Percentiles rank a stretch among this genome's conserved stretches.
Evolutionary conservation across 2,329 filamentous ascomycete species (phyloP).

Genomic region (Diaporthe batatas): DNA sequence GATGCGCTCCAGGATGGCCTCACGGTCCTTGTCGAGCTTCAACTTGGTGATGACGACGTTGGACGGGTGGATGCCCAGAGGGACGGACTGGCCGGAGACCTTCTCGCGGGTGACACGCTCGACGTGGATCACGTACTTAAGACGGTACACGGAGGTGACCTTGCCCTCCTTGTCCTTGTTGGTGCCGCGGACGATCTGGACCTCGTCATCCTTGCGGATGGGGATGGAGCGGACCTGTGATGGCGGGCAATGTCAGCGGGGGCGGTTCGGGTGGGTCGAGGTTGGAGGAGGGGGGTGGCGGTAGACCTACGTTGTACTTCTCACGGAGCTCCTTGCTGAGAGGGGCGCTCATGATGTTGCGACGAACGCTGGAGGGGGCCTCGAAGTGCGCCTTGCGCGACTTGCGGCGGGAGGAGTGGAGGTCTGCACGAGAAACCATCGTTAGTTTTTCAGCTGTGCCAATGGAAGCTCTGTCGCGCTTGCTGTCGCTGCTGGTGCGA

Average conservation of each 20-base stretch:
- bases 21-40: conserved; percentile 96
- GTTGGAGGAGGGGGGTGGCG: background rate
- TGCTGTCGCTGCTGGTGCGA: conserved; percentile 6
- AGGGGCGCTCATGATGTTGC: conserved; percentile 96
- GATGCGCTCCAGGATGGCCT: conserved; percentile 89
- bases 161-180: conserved; percentile 99
- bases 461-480: background rate
- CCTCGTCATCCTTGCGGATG: conserved; percentile 97
- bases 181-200: conserved; percentile 89
- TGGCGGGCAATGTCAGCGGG: background rate
- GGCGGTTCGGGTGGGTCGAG: background rate
- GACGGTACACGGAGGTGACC: conserved; percentile 96
- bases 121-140: conserved; percentile 98
- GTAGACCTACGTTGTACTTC: conserved; percentile 93
- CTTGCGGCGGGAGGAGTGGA: conserved; percentile 94
- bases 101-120: conserved; percentile 98
- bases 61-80: conserved; percentile 93
- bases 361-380: conserved; percentile 93
- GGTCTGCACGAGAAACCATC: conserved; percentile 56
- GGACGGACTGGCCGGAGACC: conserved; percentile 95
- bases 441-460: conserved; percentile 43
- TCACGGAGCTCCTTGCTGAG: conserved; percentile 97
- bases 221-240: conserved; percentile 90
- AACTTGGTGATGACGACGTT: conserved; percentile 99
- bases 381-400: conserved; percentile 98